Percentiles rank a stretch among this genome's conserved stretches.
These are phyloP conservation scores for Epithele typhae DNA, from an alignment of 768 basidiomycete genomes.

Conservation along the genomic window DNA sequence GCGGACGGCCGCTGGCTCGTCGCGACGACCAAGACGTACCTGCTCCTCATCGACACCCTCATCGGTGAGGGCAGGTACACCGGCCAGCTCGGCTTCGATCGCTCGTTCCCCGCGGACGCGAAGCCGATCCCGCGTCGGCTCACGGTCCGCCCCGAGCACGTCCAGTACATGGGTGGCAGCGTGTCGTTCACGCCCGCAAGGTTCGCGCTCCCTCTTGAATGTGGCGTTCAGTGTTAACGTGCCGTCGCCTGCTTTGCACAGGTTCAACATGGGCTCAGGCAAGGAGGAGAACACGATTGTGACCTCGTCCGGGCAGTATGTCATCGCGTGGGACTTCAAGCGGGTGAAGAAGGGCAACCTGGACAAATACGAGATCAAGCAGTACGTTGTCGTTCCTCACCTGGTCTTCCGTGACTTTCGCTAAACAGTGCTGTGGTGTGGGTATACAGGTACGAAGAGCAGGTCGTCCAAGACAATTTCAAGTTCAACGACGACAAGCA, in stretches of 20 bases:
- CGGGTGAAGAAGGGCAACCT: constrained; percentile 91
- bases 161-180: constrained; percentile 87
- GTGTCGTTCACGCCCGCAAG: constrained; percentile 92
- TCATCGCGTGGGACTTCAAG: constrained; percentile 96
- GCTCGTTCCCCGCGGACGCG: constrained; percentile 90
- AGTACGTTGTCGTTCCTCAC: constrained; percentile 29
- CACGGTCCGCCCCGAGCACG: constrained; percentile 86
- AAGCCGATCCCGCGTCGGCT: constrained; percentile 90
- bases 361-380: constrained; percentile 95
- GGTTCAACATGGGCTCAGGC: constrained; percentile 89
- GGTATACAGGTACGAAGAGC: constrained; percentile 67
- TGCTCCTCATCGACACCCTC: constrained; percentile 90
- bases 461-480: constrained; percentile 96
- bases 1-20: constrained; percentile 93
- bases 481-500: constrained; percentile 96
- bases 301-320: constrained; percentile 87
- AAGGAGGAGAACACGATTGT: constrained; percentile 93
- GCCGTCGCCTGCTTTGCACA: constrained; percentile 27
- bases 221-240: constrained; percentile 4
- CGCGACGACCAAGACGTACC: constrained; percentile 91
- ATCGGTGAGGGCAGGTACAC: constrained; percentile 88
- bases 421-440: not conserved
- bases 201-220: constrained; percentile 35
- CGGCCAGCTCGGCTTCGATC: constrained; percentile 84
- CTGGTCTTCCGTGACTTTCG: constrained; percentile 3